Conservation (phyloP, 768 basidiomycete genomes). For the Boletus rubescentipes region DNA sequence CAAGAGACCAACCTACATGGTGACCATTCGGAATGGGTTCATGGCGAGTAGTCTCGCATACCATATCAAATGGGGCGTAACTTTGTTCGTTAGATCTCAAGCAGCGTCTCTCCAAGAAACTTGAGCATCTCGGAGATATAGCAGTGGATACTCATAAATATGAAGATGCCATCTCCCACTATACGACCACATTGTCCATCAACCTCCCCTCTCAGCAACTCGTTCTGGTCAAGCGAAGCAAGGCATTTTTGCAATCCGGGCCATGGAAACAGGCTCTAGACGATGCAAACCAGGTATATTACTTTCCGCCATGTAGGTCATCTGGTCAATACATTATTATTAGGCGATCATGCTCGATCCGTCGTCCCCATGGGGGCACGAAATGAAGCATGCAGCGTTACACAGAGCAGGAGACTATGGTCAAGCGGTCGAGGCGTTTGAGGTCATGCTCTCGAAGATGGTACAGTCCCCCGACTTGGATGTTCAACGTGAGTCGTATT, state of each 20-base stretch:
- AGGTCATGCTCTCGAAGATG: no score
- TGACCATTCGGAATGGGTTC: no score
- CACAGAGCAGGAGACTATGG: no score
- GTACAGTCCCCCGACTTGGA: no score
- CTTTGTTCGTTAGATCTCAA: background rate
- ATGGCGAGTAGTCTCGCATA: no score
- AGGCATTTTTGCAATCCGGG: background rate
- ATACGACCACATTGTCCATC: background rate
- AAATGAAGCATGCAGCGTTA: no score
- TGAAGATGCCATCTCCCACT: background rate
- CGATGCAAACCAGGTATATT: background rate
- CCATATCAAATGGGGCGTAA: no score
- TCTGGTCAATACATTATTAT: no score
- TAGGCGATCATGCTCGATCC: background rate
- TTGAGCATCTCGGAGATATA: background rate
- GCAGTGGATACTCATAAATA: background rate
- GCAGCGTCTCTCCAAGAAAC: background rate
- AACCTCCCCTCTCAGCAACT: background rate
- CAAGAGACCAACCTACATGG: no score
- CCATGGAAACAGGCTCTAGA: background rate
- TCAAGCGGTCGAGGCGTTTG: no score
- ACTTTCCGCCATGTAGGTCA: background rate
- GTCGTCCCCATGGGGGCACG: no score
- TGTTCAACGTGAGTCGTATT: no score
- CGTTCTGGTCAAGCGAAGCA: background rate